A percentile compares a stretch with the other conserved stretches of the same genome.
Evolutionary conservation across 192 early-diverging fungal species (phyloP).

Genomic region (Coemansia guatemalensis): DNA sequence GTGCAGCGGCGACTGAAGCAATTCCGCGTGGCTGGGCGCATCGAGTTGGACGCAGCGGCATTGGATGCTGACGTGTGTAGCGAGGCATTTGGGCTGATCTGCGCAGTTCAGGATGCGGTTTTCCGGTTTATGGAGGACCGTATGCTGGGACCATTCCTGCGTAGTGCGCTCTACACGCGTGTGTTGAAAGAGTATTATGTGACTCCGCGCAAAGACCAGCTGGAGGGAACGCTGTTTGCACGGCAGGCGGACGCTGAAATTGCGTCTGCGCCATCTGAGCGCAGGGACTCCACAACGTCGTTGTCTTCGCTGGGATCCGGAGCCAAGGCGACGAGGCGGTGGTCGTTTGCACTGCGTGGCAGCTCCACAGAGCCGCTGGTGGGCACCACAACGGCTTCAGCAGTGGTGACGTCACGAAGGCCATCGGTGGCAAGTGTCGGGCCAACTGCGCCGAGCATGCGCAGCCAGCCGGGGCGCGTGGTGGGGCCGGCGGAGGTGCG

Average conservation of each 20-base stretch:
- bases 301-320: slow-evolving; percentile 24
- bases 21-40: background rate
- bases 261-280: slow-evolving; percentile 1
- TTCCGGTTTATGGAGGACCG: slow-evolving; percentile 62
- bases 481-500: slow-evolving; percentile 36
- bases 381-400: slow-evolving; percentile 16
- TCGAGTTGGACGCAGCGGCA: slow-evolving; percentile 22
- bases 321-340: slow-evolving; percentile 1
- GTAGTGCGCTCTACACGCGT: slow-evolving; percentile 63
- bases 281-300: background rate
- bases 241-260: background rate
- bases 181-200: slow-evolving; percentile 60
- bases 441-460: background rate
- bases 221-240: slow-evolving; percentile 31
- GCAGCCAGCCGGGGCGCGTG: slow-evolving; percentile 23
- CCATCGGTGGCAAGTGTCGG: background rate
- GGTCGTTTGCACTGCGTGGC: slow-evolving; percentile 22
- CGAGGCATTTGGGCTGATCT: slow-evolving; percentile 38
- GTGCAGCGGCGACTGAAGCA: slow-evolving; percentile 49
- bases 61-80: slow-evolving; percentile 20
- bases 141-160: slow-evolving; percentile 62
- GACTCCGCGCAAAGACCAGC: slow-evolving; percentile 34
- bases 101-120: slow-evolving; percentile 60
- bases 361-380: slow-evolving; percentile 31
- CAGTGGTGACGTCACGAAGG: slow-evolving; percentile 3